These are phyloP conservation scores for Kuraishia capsulata DNA, from an alignment of 805 yeast species.

Conservation along the genomic window DNA sequence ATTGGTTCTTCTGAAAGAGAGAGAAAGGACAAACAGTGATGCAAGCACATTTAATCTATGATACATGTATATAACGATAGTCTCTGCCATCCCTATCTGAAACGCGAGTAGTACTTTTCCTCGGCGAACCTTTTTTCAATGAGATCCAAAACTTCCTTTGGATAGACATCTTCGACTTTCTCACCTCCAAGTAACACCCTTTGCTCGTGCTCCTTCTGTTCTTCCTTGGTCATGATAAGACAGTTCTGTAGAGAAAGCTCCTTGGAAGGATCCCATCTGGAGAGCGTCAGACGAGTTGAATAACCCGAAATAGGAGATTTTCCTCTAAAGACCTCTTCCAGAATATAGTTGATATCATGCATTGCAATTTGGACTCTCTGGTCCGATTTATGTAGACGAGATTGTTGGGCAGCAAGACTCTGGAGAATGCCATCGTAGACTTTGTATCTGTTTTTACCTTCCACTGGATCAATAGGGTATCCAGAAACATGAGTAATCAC, in stretches of 20 bases:
- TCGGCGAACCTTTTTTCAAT: slow-evolving; percentile 62
- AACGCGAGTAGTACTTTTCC: slow-evolving; percentile 61
- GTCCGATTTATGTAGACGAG: slow-evolving; percentile 62
- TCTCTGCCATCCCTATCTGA: slow-evolving; percentile 31
- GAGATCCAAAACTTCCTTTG: slow-evolving; percentile 42
- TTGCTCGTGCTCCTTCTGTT: slow-evolving; percentile 72
- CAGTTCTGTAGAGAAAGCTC: slow-evolving; percentile 69
- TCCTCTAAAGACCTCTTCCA: slow-evolving; percentile 91
- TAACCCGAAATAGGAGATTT: slow-evolving; percentile 81
- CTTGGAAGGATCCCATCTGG: slow-evolving; percentile 72
- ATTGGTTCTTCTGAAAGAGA: slow-evolving; percentile 35
- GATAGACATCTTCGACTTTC: slow-evolving; percentile 52
- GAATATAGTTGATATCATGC: slow-evolving; percentile 68
- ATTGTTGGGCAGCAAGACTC: slow-evolving; percentile 79
- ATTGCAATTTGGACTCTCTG: slow-evolving; percentile 70
- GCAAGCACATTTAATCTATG: no score
- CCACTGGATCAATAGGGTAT: slow-evolving; percentile 84
- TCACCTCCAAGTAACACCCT: slow-evolving; percentile 66
- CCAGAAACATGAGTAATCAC: slow-evolving; percentile 73
- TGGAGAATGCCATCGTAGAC: slow-evolving; percentile 78
- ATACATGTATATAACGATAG: no score
- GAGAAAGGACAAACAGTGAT: neutral
- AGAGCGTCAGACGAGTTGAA: slow-evolving; percentile 69
- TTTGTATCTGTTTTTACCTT: slow-evolving; percentile 82
- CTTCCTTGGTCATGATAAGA: slow-evolving; percentile 83